Conservation (phyloP, 805 yeast genomes). For the Candida namnaoensis region DNA sequence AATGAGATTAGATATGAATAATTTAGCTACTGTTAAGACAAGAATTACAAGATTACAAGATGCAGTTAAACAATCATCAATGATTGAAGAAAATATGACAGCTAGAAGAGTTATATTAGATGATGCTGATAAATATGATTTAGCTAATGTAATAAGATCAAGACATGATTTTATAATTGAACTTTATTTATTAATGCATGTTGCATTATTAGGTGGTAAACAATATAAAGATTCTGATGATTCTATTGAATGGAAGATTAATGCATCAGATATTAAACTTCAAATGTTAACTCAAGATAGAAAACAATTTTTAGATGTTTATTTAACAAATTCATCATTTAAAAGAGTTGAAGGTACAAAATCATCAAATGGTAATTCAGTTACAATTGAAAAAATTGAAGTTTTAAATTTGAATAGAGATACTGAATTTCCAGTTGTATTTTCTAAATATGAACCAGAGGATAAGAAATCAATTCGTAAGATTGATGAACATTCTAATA, state of each 20-base stretch:
- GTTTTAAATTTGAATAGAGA: constrained; percentile 55
- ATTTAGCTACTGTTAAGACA: constrained; percentile 38
- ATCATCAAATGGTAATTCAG: constrained; percentile 56
- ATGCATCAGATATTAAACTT: constrained; percentile 62
- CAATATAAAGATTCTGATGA: constrained; percentile 21
- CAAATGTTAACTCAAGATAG: constrained; percentile 57
- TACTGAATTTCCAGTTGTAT: constrained; percentile 61
- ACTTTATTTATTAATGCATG: constrained; percentile 35
- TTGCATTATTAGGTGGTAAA: constrained; percentile 26
- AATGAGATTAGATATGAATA: constrained; percentile 63
- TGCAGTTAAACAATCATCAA: constrained; percentile 31
- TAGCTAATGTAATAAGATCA: constrained; percentile 29
- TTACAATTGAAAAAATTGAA: constrained; percentile 54
- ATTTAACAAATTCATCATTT: constrained; percentile 53
- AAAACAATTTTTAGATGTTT: constrained; percentile 61
- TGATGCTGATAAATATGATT: constrained; percentile 38
- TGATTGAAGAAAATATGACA: constrained; percentile 36
- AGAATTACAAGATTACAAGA: constrained; percentile 42
- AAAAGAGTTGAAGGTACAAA: constrained; percentile 53
- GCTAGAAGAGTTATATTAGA: constrained; percentile 40
- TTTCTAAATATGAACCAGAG: constrained; percentile 37
- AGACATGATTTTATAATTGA: constrained; percentile 29
- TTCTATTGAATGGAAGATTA: constrained; percentile 50
- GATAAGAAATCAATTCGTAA: neutral
- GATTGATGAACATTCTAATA: neutral